Conservation (phyloP, 2,329 filamentous ascomycete species). For the Cladosporium oxysporum region DNA sequence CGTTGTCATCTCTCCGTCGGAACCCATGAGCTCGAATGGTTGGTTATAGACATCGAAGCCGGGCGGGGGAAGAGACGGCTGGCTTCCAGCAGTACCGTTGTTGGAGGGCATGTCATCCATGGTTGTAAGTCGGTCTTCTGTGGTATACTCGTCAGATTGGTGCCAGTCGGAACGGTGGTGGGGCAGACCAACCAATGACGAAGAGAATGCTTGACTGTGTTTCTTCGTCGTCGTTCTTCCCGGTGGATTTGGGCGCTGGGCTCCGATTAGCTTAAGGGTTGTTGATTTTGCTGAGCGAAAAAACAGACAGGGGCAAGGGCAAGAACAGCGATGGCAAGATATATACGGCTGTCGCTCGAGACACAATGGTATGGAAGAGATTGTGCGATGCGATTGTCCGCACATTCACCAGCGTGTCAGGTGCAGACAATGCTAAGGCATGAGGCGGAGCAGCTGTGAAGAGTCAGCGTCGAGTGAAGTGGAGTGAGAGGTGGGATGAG, state of each 20-base stretch:
- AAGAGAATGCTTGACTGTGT: background rate
- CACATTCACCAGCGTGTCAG: background rate
- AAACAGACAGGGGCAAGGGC: background rate
- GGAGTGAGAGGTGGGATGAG: background rate
- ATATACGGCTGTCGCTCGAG: slow-evolving; percentile 2
- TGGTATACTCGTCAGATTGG: background rate
- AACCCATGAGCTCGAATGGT: slow-evolving; percentile 48
- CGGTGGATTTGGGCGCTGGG: background rate
- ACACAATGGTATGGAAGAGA: slow-evolving; percentile 14
- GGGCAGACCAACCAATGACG: background rate
- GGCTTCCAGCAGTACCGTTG: background rate
- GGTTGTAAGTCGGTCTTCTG: background rate
- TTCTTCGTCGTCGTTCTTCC: background rate
- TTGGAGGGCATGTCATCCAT: background rate
- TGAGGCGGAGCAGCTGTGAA: background rate
- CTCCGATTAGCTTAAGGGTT: background rate
- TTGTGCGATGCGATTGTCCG: slow-evolving; percentile 12
- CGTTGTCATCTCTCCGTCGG: slow-evolving; percentile 45
- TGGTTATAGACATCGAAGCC: slow-evolving; percentile 56
- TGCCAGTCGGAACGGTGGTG: background rate
- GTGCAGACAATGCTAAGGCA: slow-evolving; percentile 7
- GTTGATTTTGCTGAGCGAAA: background rate
- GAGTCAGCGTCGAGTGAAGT: background rate
- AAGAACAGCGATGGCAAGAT: background rate
- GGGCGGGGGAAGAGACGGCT: slow-evolving; percentile 21